These are phyloP conservation scores for Eucalyptus pauciflora DNA, from an alignment of 345 rosid genomes.

Conservation along the genomic window DNA sequence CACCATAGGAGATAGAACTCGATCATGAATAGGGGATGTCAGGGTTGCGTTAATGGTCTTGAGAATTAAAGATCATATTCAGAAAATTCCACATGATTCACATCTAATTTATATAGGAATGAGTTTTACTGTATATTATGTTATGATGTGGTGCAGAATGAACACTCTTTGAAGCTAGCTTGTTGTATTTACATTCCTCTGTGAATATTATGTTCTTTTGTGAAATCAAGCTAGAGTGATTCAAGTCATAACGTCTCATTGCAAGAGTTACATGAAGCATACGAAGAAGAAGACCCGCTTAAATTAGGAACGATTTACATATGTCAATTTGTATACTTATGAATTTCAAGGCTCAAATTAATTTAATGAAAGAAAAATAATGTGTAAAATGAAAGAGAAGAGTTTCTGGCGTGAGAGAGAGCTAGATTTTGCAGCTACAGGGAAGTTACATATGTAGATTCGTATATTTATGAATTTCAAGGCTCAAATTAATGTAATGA, in stretches of 20 bases:
- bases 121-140: neutral
- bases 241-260: neutral
- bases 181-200: neutral
- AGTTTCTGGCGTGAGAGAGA: too few species aligned
- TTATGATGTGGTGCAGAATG: neutral
- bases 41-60: neutral
- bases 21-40: neutral
- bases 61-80: neutral
- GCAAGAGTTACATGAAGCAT: neutral
- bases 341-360: too few species aligned
- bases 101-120: neutral
- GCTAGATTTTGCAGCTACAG: too few species aligned
- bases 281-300: neutral
- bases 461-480: neutral
- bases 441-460: too few species aligned
- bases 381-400: too few species aligned
- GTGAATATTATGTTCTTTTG: neutral
- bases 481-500: neutral
- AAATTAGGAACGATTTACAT: neutral
- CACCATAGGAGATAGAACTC: too few species aligned
- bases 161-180: neutral
- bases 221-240: neutral
- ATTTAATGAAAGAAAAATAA: too few species aligned
- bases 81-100: neutral
- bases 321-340: neutral